These are phyloP conservation scores for Tetragonia tetragonoides DNA, from an alignment of 148 eudicot species.

Conservation along the genomic window DNA sequence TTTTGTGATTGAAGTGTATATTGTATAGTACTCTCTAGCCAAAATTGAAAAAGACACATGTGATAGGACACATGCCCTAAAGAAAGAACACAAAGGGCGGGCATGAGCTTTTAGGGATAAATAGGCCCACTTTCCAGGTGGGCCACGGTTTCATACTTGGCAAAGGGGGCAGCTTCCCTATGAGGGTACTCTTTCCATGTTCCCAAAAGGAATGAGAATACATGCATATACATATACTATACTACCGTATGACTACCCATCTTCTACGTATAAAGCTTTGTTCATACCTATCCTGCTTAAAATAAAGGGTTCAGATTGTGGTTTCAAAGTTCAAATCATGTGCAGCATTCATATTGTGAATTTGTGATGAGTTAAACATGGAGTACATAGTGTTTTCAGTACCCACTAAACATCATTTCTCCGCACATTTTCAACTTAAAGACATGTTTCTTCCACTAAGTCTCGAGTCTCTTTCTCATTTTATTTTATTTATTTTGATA, in stretches of 20 bases:
- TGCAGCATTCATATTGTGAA: too few relatives aligned
- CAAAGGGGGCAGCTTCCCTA: neutral
- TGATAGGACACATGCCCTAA: constrained; percentile 28
- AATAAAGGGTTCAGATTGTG: neutral
- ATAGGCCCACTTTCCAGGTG: constrained; percentile 22
- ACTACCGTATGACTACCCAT: neutral
- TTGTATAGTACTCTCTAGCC: neutral
- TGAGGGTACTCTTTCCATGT: neutral
- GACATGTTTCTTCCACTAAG: too few relatives aligned
- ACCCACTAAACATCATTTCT: too few relatives aligned
- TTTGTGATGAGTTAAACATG: too few relatives aligned
- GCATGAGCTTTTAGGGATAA: neutral
- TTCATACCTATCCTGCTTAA: neutral
- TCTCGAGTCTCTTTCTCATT: too few relatives aligned
- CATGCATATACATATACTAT: neutral
- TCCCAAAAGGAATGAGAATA: neutral
- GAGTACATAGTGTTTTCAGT: too few relatives aligned
- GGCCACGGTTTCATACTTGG: constrained; percentile 29
- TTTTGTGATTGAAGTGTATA: too few relatives aligned
- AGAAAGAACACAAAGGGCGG: constrained; percentile 7
- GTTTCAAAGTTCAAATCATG: too few relatives aligned
- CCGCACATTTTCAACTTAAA: too few relatives aligned
- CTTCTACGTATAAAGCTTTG: too few relatives aligned
- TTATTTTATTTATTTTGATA: too few relatives aligned
- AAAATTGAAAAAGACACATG: constrained; percentile 24